Percentiles rank a stretch among this genome's conserved stretches.
Evolutionary conservation across 2,329 filamentous ascomycete genomes (phyloP).

Genomic region (Cordyceps militaris): DNA sequence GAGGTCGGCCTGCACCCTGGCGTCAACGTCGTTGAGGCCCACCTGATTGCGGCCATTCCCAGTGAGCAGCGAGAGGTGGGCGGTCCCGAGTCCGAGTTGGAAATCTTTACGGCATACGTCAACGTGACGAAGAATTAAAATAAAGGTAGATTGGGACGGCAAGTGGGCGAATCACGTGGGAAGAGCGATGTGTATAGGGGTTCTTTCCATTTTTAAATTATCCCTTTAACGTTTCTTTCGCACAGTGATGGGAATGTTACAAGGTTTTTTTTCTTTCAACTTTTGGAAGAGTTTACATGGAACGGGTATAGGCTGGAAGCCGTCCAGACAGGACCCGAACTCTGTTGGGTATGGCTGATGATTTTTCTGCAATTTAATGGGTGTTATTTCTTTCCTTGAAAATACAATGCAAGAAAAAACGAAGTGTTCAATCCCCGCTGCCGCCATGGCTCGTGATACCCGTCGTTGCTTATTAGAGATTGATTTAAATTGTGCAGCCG

Average conservation of each 20-base stretch:
- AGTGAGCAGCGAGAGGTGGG: conserved; percentile 49
- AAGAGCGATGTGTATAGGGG: background rate
- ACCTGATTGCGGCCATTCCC: conserved; percentile 65
- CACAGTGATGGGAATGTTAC: background rate
- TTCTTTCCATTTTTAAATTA: background rate
- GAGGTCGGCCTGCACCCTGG: conserved; percentile 66
- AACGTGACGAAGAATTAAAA: conserved; percentile 52
- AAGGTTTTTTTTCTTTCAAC: background rate
- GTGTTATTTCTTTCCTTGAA: background rate
- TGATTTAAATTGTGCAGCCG: background rate
- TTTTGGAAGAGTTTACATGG: background rate
- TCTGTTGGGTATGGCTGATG: background rate
- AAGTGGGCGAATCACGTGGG: background rate
- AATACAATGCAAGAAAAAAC: background rate
- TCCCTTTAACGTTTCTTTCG: background rate
- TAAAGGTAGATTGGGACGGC: background rate
- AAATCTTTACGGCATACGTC: conserved; percentile 69
- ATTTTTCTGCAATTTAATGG: background rate
- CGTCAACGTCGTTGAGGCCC: conserved; percentile 71
- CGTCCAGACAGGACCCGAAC: background rate
- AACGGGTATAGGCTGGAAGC: background rate
- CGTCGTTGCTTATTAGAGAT: background rate
- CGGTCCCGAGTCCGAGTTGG: conserved; percentile 63
- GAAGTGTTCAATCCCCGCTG: background rate
- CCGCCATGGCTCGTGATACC: background rate